Evolutionary conservation across 108 stramenopile genomes (phyloP).

Genomic region (Skeletonema marinoi): DNA sequence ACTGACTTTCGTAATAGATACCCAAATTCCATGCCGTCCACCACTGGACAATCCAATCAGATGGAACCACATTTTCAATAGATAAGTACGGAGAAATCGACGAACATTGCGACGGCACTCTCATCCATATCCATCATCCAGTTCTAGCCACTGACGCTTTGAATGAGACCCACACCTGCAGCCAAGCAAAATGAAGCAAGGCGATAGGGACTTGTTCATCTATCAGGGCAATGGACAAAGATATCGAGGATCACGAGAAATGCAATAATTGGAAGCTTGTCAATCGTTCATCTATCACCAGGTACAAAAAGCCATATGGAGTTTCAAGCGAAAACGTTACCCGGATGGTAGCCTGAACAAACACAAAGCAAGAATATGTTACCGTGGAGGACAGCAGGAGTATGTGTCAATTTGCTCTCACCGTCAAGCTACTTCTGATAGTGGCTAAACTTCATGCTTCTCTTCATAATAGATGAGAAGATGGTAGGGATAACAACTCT

Average conservation of each 20-base stretch:
- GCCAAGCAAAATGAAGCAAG: constrained; percentile 14
- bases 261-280: constrained; percentile 23
- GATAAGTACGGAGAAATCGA: too few species aligned
- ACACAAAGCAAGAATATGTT: constrained; percentile 33
- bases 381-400: constrained; percentile 35
- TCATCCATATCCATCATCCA: too few species aligned
- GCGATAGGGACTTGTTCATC: constrained; percentile 4
- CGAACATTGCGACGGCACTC: too few species aligned
- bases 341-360: constrained; percentile 18
- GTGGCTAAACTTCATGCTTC: background rate
- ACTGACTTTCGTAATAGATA: too few species aligned
- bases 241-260: constrained; percentile 17
- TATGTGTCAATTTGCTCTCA: constrained; percentile 24
- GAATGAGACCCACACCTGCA: constrained; percentile 1
- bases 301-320: constrained; percentile 8
- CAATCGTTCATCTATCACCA: background rate
- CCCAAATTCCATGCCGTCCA: too few species aligned
- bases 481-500: too few species aligned
- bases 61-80: too few species aligned
- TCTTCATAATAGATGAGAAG: too few species aligned
- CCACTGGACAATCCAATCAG: too few species aligned
- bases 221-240: constrained; percentile 21
- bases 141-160: background rate
- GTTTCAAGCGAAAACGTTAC: constrained; percentile 12
- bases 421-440: background rate